These are phyloP conservation scores for Pleurotus ostreatus DNA, from an alignment of 768 basidiomycete species.

Conservation along the genomic window DNA sequence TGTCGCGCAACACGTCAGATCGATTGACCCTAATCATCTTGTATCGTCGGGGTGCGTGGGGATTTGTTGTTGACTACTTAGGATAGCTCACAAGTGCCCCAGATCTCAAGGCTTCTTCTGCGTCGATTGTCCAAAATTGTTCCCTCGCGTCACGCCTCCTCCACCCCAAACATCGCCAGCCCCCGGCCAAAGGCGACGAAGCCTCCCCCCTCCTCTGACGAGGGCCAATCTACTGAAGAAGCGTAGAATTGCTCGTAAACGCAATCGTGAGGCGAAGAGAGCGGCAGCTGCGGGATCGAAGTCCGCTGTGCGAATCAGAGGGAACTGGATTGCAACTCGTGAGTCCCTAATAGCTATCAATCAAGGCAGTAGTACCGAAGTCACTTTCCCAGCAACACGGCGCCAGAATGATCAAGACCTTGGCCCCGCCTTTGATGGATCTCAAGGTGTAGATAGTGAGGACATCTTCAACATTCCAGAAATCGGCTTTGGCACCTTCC, in stretches of 20 bases:
- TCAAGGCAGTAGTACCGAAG: constrained; percentile 2
- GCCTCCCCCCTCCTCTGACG: constrained; percentile 32
- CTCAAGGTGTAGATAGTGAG: constrained; percentile 63
- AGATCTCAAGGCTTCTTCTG: constrained; percentile 60
- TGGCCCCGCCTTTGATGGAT: constrained; percentile 56
- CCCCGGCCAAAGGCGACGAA: constrained; percentile 33
- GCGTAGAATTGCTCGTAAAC: constrained; percentile 45
- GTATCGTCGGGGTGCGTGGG: constrained; percentile 53
- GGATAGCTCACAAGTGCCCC: background rate
- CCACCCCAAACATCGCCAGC: constrained; percentile 39
- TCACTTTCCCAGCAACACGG: constrained; percentile 33
- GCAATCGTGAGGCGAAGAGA: constrained; percentile 31
- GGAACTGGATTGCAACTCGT: constrained; percentile 58
- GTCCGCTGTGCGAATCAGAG: constrained; percentile 44
- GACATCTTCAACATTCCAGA: constrained; percentile 56
- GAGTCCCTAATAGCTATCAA: constrained; percentile 13
- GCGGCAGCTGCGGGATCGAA: constrained; percentile 28
- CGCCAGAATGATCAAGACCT: constrained; percentile 38
- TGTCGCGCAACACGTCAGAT: constrained; percentile 39
- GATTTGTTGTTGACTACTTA: background rate
- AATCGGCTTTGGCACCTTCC: constrained; percentile 58
- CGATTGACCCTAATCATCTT: constrained; percentile 59
- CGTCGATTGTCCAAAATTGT: constrained; percentile 50
- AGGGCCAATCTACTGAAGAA: constrained; percentile 43
- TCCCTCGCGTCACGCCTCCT: constrained; percentile 32